phyloP scores from a whole-genome alignment of 2,329 filamentous ascomycete genomes.

The Plectosphaerella sp. region DNA sequence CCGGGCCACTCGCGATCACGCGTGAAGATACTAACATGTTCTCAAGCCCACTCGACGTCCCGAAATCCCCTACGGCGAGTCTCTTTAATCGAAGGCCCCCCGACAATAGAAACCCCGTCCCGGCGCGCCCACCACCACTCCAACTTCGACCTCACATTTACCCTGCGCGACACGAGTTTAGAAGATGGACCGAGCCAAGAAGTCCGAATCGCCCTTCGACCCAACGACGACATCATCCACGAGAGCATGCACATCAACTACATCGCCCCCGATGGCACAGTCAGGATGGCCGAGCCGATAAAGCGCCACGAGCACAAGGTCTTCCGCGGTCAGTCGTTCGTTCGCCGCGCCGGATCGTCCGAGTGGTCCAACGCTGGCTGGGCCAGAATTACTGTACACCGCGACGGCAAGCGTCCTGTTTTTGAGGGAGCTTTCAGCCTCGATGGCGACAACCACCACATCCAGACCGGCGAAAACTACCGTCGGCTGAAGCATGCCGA shows the following conservation, averaged over 20 bases:
- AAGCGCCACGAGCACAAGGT: slow-evolving; percentile 73
- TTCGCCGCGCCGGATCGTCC: slow-evolving; percentile 52
- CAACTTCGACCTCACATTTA: slow-evolving; percentile 80
- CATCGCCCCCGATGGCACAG: slow-evolving; percentile 65
- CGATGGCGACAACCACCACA: slow-evolving; percentile 77
- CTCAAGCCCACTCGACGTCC: slow-evolving; percentile 62
- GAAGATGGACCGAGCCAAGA: slow-evolving; percentile 36
- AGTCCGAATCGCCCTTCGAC: slow-evolving; percentile 76
- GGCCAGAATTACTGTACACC: slow-evolving; percentile 74
- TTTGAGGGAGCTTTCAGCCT: slow-evolving; percentile 90
- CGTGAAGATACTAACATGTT: neutral
- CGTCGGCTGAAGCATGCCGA: slow-evolving; percentile 63
- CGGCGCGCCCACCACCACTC: slow-evolving; percentile 77
- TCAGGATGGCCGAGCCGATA: slow-evolving; percentile 64
- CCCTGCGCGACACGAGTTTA: slow-evolving; percentile 49
- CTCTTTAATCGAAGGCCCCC: slow-evolving; percentile 62
- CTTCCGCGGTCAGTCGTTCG: slow-evolving; percentile 75
- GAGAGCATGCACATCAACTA: slow-evolving; percentile 71
- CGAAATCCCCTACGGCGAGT: slow-evolving; percentile 75
- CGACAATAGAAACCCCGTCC: slow-evolving; percentile 72
- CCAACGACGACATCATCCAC: slow-evolving; percentile 85
- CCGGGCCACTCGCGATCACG: neutral
- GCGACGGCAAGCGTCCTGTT: slow-evolving; percentile 72
- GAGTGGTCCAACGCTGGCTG: slow-evolving; percentile 81
- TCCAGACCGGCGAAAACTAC: slow-evolving; percentile 74